Percentiles rank a stretch among this genome's conserved stretches.
These are phyloP conservation scores for Russula lepida DNA, from an alignment of 768 basidiomycete genomes.

Conservation along the genomic window DNA sequence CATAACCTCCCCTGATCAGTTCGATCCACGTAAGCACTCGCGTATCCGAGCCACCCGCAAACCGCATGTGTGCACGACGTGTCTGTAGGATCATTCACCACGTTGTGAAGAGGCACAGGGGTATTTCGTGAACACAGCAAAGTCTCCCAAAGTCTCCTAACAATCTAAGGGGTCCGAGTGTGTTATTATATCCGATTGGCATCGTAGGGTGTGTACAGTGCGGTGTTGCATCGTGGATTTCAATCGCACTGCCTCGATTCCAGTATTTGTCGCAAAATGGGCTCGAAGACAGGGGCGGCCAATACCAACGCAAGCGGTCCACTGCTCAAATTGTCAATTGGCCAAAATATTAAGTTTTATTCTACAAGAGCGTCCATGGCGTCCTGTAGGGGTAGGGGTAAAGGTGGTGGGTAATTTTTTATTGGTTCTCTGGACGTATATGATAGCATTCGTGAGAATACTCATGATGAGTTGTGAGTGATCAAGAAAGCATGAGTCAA, in stretches of 20 bases:
- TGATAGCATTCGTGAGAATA: neutral
- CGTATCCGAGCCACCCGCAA: too few relatives aligned
- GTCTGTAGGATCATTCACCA: too few relatives aligned
- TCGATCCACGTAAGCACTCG: too few relatives aligned
- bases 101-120: too few relatives aligned
- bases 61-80: too few relatives aligned
- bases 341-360: neutral
- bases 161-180: too few relatives aligned
- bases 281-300: too few relatives aligned
- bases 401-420: conserved; percentile 37
- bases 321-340: neutral
- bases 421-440: conserved; percentile 38
- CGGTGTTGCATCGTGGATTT: neutral
- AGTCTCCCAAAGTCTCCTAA: too few relatives aligned
- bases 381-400: conserved; percentile 4
- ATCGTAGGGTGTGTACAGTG: neutral
- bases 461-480: too few relatives aligned
- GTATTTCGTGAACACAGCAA: too few relatives aligned
- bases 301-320: neutral
- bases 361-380: conserved; percentile 2
- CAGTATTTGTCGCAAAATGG: neutral
- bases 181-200: neutral
- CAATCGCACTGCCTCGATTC: neutral
- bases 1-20: too few relatives aligned
- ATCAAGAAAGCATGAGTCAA: conserved; percentile 9